phyloP scores from a whole-genome alignment of 2,329 filamentous ascomycete species.

The Domatiomyces catenatus region DNA sequence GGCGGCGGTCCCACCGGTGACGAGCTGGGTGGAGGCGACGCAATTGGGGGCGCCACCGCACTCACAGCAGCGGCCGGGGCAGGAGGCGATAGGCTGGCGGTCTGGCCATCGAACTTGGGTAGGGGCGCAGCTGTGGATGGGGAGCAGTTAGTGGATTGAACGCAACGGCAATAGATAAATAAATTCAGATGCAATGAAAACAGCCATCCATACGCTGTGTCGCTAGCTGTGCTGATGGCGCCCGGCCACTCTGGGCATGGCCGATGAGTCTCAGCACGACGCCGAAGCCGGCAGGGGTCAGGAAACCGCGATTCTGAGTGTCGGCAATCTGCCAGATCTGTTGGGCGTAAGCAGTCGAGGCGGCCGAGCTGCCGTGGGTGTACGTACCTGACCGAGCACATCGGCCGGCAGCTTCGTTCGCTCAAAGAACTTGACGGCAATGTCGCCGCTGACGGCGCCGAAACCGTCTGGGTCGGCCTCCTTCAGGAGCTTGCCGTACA shows the following conservation, averaged over 20 bases:
- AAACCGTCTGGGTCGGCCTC: constrained; percentile 83
- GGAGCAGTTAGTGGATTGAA: constrained; percentile 7
- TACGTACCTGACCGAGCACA: constrained; percentile 65
- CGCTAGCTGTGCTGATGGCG: constrained; percentile 67
- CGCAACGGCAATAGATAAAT: background rate
- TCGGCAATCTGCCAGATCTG: constrained; percentile 99
- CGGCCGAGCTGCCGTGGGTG: background rate
- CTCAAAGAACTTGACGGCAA: constrained; percentile 95
- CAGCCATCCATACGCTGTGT: constrained; percentile 45
- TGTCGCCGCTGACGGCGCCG: constrained; percentile 86
- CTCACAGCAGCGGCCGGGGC: background rate
- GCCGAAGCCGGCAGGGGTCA: constrained; percentile 85
- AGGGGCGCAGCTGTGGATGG: constrained; percentile 51
- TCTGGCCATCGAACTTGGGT: constrained; percentile 62
- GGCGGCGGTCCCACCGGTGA: constrained; percentile 41
- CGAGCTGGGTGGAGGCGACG: constrained; percentile 35
- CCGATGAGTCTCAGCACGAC: constrained; percentile 87
- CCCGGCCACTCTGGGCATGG: constrained; percentile 77
- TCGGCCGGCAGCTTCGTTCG: constrained; percentile 79
- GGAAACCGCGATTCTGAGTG: constrained; percentile 83
- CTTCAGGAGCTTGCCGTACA: constrained; percentile 84
- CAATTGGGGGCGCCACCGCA: background rate
- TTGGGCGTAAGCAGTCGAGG: constrained; percentile 4
- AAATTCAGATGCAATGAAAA: constrained; percentile 6
- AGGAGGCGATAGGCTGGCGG: constrained; percentile 4